phyloP scores from a whole-genome alignment of 2,329 filamentous ascomycete genomes.

The Penicillium sp. region DNA sequence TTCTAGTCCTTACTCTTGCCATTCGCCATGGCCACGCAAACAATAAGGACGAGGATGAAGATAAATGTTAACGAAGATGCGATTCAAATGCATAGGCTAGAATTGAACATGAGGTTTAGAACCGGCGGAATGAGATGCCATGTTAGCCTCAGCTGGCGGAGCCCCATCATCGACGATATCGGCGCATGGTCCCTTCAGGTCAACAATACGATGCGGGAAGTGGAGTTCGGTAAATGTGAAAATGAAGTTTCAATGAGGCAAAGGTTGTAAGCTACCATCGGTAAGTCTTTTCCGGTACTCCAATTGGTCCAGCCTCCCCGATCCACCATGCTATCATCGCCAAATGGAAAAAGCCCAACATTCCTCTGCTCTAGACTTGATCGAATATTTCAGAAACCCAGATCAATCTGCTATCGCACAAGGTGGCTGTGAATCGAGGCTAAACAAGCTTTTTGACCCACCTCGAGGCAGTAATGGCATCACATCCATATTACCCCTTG shows the following conservation, averaged over 20 bases:
- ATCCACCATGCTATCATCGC: constrained; percentile 8
- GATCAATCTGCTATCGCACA: neutral
- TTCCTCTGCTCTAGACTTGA: neutral
- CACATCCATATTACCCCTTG: constrained; percentile 71
- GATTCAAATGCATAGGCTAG: no score
- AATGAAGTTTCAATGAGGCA: neutral
- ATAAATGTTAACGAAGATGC: no score
- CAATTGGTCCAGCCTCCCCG: constrained; percentile 6
- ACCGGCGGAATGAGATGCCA: no score
- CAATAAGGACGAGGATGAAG: no score
- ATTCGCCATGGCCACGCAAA: no score
- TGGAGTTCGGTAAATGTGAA: neutral
- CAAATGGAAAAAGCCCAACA: constrained; percentile 2
- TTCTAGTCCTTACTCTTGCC: no score
- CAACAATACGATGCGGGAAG: no score
- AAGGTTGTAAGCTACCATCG: neutral
- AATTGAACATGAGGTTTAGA: no score
- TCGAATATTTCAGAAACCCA: neutral
- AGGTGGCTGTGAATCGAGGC: neutral
- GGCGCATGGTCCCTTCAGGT: no score
- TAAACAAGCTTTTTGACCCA: constrained; percentile 9
- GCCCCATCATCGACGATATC: no score
- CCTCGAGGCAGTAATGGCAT: neutral
- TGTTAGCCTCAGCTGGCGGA: no score
- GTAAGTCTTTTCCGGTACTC: neutral